Evolutionary conservation across 2,329 filamentous ascomycete genomes (phyloP).

Genomic region (Colletotrichum sp.): DNA sequence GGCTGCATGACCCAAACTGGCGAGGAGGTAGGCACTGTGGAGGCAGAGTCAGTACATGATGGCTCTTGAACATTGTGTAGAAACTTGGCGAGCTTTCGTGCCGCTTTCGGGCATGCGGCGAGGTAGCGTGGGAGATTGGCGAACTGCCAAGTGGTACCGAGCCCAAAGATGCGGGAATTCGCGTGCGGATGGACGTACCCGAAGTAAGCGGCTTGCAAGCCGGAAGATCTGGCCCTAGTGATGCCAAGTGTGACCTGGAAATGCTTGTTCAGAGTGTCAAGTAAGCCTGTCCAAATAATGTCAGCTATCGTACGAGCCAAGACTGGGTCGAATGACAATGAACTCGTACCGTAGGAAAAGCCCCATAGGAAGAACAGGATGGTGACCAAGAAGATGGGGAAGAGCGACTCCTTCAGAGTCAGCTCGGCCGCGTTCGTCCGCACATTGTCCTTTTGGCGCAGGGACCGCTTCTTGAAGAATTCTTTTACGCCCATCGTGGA

Average conservation of each 20-base stretch:
- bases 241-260: slow-evolving; percentile 53
- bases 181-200: slow-evolving; percentile 18
- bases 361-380: slow-evolving; percentile 28
- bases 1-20: slow-evolving; percentile 44
- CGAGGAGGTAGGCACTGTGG: slow-evolving; percentile 40
- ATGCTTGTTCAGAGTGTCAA: slow-evolving; percentile 47
- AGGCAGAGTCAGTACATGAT: not conserved
- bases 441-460: slow-evolving; percentile 46
- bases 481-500: slow-evolving; percentile 45
- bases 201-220: slow-evolving; percentile 47
- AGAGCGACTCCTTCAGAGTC: slow-evolving; percentile 70
- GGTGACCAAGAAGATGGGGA: slow-evolving; percentile 68
- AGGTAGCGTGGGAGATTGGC: not conserved
- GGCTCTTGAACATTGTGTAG: not conserved
- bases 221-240: slow-evolving; percentile 43
- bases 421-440: slow-evolving; percentile 57
- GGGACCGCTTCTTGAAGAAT: slow-evolving; percentile 50
- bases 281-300: not conserved
- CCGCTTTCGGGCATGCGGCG: not conserved
- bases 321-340: not conserved
- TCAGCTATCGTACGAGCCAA: not conserved
- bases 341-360: slow-evolving; percentile 18
- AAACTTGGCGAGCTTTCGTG: not conserved
- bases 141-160: not conserved
- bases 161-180: not conserved